Percentiles rank a stretch among this genome's conserved stretches.
phyloP scores from a whole-genome alignment of 2,329 filamentous ascomycete genomes.

The Diplodia sapinea region DNA sequence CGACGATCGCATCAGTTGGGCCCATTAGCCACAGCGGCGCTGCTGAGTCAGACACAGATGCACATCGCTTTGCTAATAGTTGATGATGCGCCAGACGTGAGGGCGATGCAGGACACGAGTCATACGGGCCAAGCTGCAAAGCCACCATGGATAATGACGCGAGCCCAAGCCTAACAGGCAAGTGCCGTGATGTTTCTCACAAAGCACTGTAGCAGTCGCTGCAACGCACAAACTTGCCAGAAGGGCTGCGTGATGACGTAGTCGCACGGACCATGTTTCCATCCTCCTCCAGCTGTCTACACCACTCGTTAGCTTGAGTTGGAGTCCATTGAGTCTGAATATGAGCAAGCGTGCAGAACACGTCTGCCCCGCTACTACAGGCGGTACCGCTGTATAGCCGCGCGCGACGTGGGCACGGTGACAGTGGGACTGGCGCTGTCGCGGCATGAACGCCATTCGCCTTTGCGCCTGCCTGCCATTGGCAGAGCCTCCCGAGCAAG shows the following conservation, averaged over 20 bases:
- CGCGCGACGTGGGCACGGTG: slow-evolving; percentile 19
- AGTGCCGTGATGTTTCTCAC: background rate
- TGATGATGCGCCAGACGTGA: no score
- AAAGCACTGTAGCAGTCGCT: background rate
- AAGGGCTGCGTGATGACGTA: slow-evolving; percentile 9
- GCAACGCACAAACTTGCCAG: background rate
- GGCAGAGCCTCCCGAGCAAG: background rate
- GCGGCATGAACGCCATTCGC: background rate
- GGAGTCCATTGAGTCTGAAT: no score
- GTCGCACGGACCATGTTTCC: slow-evolving; percentile 6
- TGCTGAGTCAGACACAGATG: background rate
- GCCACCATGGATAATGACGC: background rate
- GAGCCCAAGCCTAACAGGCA: background rate
- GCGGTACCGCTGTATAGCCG: slow-evolving; percentile 1
- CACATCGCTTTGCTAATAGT: no score
- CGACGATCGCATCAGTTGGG: no score
- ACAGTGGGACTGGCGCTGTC: background rate
- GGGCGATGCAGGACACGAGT: no score
- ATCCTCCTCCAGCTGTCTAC: background rate
- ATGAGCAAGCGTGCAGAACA: background rate
- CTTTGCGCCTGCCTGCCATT: background rate
- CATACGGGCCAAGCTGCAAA: no score
- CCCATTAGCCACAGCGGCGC: no score
- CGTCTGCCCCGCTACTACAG: background rate
- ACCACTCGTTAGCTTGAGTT: background rate